Evolutionary conservation across 805 yeast genomes (phyloP).

Genomic region (Candida yuanshanica): DNA sequence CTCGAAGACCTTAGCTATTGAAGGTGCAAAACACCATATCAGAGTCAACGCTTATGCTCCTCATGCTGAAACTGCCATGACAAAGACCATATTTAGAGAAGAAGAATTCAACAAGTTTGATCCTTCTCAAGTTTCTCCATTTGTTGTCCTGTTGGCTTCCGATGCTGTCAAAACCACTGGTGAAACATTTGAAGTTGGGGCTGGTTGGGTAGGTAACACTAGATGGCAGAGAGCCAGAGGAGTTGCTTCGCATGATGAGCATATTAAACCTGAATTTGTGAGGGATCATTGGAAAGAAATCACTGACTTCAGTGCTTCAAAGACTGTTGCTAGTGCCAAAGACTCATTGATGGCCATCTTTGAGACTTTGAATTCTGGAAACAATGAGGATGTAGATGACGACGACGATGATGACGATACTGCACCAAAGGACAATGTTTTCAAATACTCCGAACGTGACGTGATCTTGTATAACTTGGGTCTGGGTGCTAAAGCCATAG

Average conservation of each 20-base stretch:
- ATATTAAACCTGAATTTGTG: conserved; percentile 61
- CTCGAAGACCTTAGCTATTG: conserved; percentile 81
- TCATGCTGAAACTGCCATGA: conserved; percentile 98
- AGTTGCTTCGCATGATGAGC: conserved; percentile 45
- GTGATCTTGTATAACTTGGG: conserved; percentile 84
- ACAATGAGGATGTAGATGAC: conserved; percentile 34
- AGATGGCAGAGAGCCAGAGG: conserved; percentile 95
- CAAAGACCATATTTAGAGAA: conserved; percentile 75
- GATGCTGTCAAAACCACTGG: conserved; percentile 69
- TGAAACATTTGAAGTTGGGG: conserved; percentile 86
- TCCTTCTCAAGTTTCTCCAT: conserved; percentile 87
- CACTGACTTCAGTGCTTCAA: conserved; percentile 53
- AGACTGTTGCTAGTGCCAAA: conserved; percentile 53
- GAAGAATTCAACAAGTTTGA: conserved; percentile 79
- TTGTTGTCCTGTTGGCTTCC: conserved; percentile 72
- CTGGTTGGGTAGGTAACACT: conserved; percentile 93
- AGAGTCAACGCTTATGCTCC: conserved; percentile 86
- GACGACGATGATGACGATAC: conserved; percentile 43
- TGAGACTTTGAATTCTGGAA: conserved; percentile 44
- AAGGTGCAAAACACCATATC: conserved; percentile 77
- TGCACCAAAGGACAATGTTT: conserved; percentile 38
- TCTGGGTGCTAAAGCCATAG: conserved; percentile 75
- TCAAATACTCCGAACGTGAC: conserved; percentile 59
- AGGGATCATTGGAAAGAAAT: conserved; percentile 62
- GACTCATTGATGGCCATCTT: conserved; percentile 81